These are phyloP conservation scores for Lantana camara DNA, from an alignment of 257 asterid species.

Conservation along the genomic window DNA sequence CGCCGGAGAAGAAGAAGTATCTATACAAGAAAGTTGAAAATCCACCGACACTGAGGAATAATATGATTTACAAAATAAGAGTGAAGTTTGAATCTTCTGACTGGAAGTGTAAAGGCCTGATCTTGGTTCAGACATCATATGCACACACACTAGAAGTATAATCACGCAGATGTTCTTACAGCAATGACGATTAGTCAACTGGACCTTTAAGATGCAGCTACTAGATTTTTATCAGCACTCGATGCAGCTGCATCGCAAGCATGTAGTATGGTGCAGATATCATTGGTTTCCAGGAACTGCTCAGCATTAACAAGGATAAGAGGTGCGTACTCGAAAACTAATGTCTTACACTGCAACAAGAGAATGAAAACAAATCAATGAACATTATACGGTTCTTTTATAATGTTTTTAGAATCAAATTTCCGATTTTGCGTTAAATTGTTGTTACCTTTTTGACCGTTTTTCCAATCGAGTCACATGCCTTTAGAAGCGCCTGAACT, in stretches of 20 bases:
- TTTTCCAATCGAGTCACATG: conserved; percentile 59
- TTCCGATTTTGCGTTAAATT: not conserved
- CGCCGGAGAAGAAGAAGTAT: not conserved
- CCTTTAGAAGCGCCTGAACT: conserved; percentile 78
- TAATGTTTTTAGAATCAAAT: not conserved
- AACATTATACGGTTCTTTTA: not conserved
- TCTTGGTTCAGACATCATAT: conserved; percentile 20
- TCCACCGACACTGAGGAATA: conserved; percentile 1
- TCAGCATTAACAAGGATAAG: conserved; percentile 72
- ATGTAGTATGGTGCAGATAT: conserved; percentile 59
- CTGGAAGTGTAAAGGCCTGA: conserved; percentile 13
- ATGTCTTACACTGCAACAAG: conserved; percentile 77
- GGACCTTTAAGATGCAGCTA: conserved; percentile 50
- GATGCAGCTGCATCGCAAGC: conserved; percentile 56
- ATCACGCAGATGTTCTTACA: conserved; percentile 15
- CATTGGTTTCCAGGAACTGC: conserved; percentile 73
- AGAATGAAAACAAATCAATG: conserved; percentile 5
- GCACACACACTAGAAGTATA: conserved; percentile 24
- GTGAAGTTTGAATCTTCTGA: conserved; percentile 16
- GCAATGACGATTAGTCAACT: conserved; percentile 8
- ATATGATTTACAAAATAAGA: conserved; percentile 29
- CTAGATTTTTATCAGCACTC: conserved; percentile 24
- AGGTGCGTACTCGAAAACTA: conserved; percentile 87
- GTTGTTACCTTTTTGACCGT: conserved; percentile 57
- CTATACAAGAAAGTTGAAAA: not conserved